Base-by-base conservation (phyloP, 257 asterid genomes). In the Ehretia macrophylla region DNA sequence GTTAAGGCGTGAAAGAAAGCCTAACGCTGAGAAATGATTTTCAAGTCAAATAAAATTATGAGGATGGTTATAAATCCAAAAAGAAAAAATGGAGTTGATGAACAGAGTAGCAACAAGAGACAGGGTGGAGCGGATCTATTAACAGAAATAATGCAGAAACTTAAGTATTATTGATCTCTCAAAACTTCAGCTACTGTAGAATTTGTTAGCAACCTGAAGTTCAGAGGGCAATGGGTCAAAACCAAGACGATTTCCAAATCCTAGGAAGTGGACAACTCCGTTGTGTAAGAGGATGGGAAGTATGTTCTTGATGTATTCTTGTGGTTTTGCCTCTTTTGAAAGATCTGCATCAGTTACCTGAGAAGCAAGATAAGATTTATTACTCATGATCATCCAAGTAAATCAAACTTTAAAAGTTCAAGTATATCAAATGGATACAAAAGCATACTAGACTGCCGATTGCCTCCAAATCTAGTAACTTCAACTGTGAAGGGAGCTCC, bases 281-380 rank as follows among this genome's bases (percentile, higher is more conserved):
- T 86, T 86, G 27, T 66, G 88, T 66, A 60, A 17, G 58, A 93
- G 75, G 64, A 86, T 68, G 19, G 95, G 99, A 56, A 81, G 80
- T 64, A 89, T 64, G 10, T 75, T 86, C 42, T 51, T 64, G 9
- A 86, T 68, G 71, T 89, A 89, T 54, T 93, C 95, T 59, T 69
- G 75, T n/a, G 90, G 84, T 14, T 85, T 72, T 62, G 97, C 99
- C 73, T 89, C 99, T 70, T 93, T 93, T 3, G 95, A 53, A 58
- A 93, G 83, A 75, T 86, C 88, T 51, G 95, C 95, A 72, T 93
- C 99, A 45, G 97, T 89, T 59, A 89, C 74, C 98, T 91, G 62
- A 63, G 63, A 73, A n/a, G 17, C 35, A 14, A 59, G 57, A 56
- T 40, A 20, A 62, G 5, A 19, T 17, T 42, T n/a, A 10, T 40